phyloP scores from a whole-genome alignment of 495 filamentous ascomycete genomes.

The Coniosporium apollinis region DNA sequence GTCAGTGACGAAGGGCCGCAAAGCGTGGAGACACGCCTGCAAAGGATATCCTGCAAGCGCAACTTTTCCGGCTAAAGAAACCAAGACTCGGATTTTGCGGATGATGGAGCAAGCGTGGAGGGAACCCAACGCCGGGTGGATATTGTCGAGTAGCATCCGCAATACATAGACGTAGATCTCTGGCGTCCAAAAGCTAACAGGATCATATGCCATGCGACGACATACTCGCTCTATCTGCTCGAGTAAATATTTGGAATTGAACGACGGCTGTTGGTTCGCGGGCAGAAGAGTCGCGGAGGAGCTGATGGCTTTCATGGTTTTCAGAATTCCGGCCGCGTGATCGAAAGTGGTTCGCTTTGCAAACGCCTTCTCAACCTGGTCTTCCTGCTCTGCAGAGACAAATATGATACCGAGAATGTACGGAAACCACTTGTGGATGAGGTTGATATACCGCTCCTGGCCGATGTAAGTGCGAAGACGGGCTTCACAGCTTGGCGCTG shows the following conservation, averaged over 20 bases:
- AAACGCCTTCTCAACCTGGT: conserved; percentile 58
- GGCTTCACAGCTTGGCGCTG: conserved; percentile 33
- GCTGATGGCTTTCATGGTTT: conserved; percentile 46
- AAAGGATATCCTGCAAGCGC: conserved; percentile 65
- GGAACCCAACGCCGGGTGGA: conserved; percentile 76
- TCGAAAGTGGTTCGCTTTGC: conserved; percentile 41
- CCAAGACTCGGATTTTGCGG: conserved; percentile 65
- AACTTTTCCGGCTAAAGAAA: conserved; percentile 55
- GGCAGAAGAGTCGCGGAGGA: conserved; percentile 43
- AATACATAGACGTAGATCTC: conserved; percentile 56
- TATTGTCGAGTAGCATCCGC: conserved; percentile 58
- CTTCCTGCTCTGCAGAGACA: conserved; percentile 50
- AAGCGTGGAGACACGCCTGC: conserved; percentile 77
- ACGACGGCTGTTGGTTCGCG: conserved; percentile 68
- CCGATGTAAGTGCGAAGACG: conserved; percentile 37
- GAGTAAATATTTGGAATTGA: conserved; percentile 56
- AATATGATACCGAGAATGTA: conserved; percentile 62
- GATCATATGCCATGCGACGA: conserved; percentile 45
- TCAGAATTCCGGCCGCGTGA: conserved; percentile 44
- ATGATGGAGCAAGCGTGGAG: conserved; percentile 74
- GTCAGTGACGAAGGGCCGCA: conserved; percentile 64
- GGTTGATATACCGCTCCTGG: conserved; percentile 37
- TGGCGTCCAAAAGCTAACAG: conserved; percentile 56
- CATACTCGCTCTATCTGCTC: conserved; percentile 63
- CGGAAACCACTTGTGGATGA: conserved; percentile 52